Conservation (phyloP, 2,329 filamentous ascomycete genomes). For the Hysterium pulicare region DNA sequence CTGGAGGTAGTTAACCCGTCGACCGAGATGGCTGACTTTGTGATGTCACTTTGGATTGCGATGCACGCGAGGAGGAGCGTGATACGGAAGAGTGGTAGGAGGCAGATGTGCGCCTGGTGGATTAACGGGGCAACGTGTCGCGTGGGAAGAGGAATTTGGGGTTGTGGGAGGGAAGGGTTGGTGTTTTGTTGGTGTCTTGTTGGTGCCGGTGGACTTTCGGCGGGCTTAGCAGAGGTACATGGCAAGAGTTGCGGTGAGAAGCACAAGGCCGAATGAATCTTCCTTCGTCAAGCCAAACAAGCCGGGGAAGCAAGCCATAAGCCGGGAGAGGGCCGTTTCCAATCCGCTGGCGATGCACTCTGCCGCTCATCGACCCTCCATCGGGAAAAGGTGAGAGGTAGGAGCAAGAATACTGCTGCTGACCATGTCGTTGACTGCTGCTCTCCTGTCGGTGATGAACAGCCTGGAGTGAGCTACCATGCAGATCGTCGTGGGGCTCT, state of each 20-base stretch:
- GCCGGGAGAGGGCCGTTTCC: not conserved
- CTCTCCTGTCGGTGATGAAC: not conserved
- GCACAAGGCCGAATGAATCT: not conserved
- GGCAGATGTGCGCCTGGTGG: not conserved
- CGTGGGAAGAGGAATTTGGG: constrained; percentile 1
- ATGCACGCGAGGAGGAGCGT: not conserved
- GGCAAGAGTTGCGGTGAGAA: not conserved
- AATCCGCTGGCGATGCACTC: not conserved
- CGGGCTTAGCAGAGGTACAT: not conserved
- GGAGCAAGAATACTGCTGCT: not conserved
- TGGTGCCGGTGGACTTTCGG: not conserved
- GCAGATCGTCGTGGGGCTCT: not conserved
- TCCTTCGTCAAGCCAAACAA: not conserved
- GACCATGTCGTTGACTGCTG: not conserved
- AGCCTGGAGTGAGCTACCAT: not conserved
- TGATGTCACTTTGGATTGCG: not conserved
- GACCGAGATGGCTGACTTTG: not conserved
- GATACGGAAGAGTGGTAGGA: not conserved
- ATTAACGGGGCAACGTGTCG: constrained; percentile 4
- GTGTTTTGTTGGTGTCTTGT: not conserved
- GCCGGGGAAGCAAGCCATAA: not conserved
- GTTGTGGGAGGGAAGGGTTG: not conserved
- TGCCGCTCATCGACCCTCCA: not conserved
- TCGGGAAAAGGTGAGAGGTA: too few relatives aligned
- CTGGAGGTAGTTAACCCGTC: not conserved